Percentiles rank a stretch among this genome's conserved stretches.
Conservation (phyloP, 345 rosid genomes). For the Eucalyptus polybractea region DNA sequence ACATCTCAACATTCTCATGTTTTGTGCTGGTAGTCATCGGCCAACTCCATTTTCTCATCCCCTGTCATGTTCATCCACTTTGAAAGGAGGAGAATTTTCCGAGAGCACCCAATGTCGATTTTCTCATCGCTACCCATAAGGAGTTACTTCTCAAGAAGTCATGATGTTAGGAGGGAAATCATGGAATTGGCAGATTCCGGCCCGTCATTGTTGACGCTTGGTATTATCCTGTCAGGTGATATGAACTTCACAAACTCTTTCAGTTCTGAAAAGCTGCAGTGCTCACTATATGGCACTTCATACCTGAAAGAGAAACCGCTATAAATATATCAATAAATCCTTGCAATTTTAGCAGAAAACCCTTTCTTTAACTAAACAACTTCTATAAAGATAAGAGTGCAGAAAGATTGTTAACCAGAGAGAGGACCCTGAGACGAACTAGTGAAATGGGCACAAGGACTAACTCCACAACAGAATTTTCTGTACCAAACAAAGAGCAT, state of each 20-base stretch:
- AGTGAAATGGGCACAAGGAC: background rate
- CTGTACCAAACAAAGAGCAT: background rate
- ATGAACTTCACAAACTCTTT: slow-evolving; percentile 66
- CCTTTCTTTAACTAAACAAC: background rate
- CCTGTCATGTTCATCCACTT: background rate
- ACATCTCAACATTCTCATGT: background rate
- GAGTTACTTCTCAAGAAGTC: background rate
- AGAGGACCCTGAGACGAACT: background rate
- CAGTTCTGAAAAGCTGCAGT: slow-evolving; percentile 76
- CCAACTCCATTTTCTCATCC: background rate
- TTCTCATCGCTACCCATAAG: background rate
- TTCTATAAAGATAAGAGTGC: background rate
- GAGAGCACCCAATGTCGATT: background rate
- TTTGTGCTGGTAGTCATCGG: background rate
- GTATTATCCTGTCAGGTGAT: slow-evolving; percentile 65
- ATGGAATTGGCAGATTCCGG: slow-evolving; percentile 64
- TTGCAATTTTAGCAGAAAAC: background rate
- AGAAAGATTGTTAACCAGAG: background rate
- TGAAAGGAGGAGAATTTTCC: background rate
- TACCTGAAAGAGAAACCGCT: slow-evolving; percentile 33
- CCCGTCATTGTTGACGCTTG: slow-evolving; percentile 79
- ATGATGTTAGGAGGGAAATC: slow-evolving; percentile 49
- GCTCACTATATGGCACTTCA: slow-evolving; percentile 95
- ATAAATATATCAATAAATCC: background rate
- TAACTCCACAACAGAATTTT: background rate